Percentiles rank a stretch among this genome's conserved stretches.
Evolutionary conservation across 768 basidiomycete species (phyloP).

Genomic region (Hydnum rufescens): DNA sequence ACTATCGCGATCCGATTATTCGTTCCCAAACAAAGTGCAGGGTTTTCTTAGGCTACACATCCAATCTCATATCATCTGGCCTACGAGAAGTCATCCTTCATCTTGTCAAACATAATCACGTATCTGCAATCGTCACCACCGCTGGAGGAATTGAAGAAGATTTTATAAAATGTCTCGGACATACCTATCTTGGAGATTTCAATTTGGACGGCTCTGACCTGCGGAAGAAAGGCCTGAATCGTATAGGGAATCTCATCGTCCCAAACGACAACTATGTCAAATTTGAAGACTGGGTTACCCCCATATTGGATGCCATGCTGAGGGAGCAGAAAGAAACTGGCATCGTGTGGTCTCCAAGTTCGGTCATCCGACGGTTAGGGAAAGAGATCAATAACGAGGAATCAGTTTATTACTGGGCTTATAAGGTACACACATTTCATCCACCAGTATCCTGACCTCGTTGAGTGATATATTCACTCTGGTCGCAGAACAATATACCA

Average conservation of each 20-base stretch:
- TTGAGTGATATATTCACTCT: background rate
- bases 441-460: too few relatives aligned
- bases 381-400: constrained; percentile 96
- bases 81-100: constrained; percentile 80
- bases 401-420: constrained; percentile 98
- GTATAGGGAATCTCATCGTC: constrained; percentile 88
- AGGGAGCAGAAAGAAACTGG: constrained; percentile 60
- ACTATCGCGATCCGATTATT: constrained; percentile 35
- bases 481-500: constrained; percentile 78
- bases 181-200: constrained; percentile 89
- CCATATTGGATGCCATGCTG: constrained; percentile 80
- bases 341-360: constrained; percentile 78
- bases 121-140: constrained; percentile 82
- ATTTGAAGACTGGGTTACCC: constrained; percentile 98
- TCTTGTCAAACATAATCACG: constrained; percentile 82
- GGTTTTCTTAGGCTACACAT: constrained; percentile 94
- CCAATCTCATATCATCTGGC: constrained; percentile 95
- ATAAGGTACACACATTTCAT: too few relatives aligned
- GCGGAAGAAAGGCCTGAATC: constrained; percentile 80
- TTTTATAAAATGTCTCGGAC: constrained; percentile 96
- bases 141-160: constrained; percentile 98
- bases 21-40: constrained; percentile 59
- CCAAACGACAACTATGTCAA: constrained; percentile 99
- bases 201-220: constrained; percentile 77
- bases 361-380: constrained; percentile 80